phyloP scores from a whole-genome alignment of 805 yeast genomes.

The Lachancea waltii region DNA sequence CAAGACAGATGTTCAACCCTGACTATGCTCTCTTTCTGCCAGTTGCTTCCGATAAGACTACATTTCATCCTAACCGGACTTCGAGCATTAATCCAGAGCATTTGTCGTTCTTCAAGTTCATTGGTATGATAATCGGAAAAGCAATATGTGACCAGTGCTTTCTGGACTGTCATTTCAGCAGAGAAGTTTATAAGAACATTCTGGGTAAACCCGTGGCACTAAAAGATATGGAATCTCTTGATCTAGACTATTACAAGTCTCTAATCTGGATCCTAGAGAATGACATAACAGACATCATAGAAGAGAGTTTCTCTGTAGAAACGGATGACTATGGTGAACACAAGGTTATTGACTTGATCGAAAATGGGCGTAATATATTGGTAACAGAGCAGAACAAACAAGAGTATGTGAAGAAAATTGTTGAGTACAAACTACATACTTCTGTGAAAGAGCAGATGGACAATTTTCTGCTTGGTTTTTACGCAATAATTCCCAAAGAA shows the following conservation, averaged over 20 bases:
- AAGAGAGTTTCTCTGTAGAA: constrained; percentile 90
- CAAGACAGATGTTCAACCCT: constrained; percentile 93
- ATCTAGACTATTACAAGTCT: constrained; percentile 86
- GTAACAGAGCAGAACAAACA: constrained; percentile 89
- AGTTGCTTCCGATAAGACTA: constrained; percentile 84
- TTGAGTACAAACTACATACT: constrained; percentile 75
- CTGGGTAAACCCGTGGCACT: constrained; percentile 74
- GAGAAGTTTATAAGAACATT: constrained; percentile 88
- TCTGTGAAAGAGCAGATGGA: constrained; percentile 86
- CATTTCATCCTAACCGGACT: constrained; percentile 91
- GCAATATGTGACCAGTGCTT: constrained; percentile 83
- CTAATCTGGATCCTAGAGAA: constrained; percentile 94
- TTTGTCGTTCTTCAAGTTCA: constrained; percentile 84
- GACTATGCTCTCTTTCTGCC: constrained; percentile 90
- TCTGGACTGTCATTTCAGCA: constrained; percentile 88
- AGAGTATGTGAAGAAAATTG: constrained; percentile 80
- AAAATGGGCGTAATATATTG: constrained; percentile 72
- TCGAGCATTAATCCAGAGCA: constrained; percentile 93
- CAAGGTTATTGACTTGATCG: constrained; percentile 72
- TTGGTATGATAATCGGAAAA: constrained; percentile 90
- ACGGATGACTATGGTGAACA: constrained; percentile 91
- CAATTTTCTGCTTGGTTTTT: constrained; percentile 78
- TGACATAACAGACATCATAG: constrained; percentile 91
- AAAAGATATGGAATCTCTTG: constrained; percentile 91
- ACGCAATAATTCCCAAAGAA: constrained; percentile 80